A percentile compares a stretch with the other conserved stretches of the same genome.
Conservation (phyloP, 495 filamentous ascomycete species). For the Mytilinidion resinicola region DNA sequence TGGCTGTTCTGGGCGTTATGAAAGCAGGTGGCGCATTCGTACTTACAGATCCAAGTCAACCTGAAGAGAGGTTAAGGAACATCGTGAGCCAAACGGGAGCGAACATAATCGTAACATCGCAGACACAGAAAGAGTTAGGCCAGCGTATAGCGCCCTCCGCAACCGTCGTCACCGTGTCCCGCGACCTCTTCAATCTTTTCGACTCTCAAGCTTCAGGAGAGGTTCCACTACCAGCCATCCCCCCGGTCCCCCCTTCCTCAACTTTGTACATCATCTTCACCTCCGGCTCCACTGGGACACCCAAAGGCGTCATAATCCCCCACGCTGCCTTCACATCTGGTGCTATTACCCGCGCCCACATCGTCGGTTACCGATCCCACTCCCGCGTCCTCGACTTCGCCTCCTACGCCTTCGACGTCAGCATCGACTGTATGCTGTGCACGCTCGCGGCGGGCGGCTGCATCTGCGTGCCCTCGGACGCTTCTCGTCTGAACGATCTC, state of each 20-base stretch:
- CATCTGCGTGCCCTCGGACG: background rate
- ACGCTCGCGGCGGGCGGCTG: background rate
- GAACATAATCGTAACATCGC: background rate
- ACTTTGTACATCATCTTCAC: constrained; percentile 22
- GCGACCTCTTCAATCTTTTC: background rate
- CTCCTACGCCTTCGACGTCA: constrained; percentile 21
- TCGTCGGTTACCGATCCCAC: background rate
- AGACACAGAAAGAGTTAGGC: background rate
- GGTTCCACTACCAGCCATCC: background rate
- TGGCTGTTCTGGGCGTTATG: constrained; percentile 22
- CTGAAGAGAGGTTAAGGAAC: constrained; percentile 8
- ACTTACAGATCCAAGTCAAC: constrained; percentile 18
- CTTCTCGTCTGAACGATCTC: background rate
- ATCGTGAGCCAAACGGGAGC: background rate
- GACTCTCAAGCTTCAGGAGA: background rate
- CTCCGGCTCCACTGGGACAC: constrained; percentile 19
- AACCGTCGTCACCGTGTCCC: background rate
- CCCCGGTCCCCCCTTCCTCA: background rate
- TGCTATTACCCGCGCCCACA: background rate
- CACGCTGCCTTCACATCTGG: constrained; percentile 20
- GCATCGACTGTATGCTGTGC: background rate
- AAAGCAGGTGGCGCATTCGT: constrained; percentile 18
- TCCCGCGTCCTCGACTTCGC: constrained; percentile 20
- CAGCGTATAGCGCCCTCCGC: background rate
- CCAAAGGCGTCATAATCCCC: constrained; percentile 13